phyloP scores from a whole-genome alignment of 192 early-diverging fungal genomes.

The Mycoemilia scoparia region DNA sequence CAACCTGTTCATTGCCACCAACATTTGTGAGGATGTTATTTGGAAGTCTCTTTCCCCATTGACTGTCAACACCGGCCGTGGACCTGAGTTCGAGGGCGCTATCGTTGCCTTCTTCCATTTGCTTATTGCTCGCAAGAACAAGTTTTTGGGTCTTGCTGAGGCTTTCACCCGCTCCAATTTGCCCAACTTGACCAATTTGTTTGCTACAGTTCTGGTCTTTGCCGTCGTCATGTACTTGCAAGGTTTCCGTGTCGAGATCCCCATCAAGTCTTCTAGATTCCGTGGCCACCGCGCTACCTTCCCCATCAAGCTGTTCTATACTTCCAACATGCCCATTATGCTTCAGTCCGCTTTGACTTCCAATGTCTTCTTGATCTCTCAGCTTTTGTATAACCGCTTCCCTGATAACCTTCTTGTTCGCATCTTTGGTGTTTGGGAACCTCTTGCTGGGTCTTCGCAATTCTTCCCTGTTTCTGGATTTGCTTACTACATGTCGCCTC shows the following conservation, averaged over 20 bases:
- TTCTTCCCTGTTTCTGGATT: constrained; percentile 82
- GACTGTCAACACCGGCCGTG: constrained; percentile 92
- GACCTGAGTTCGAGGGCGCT: constrained; percentile 98
- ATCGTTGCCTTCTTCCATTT: constrained; percentile 89
- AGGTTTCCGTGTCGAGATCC: constrained; percentile 99
- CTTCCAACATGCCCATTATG: constrained; percentile 99
- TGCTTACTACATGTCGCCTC: constrained; percentile 98
- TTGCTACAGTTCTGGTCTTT: constrained; percentile 78
- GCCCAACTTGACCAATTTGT: constrained; percentile 80
- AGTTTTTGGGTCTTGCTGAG: constrained; percentile 91
- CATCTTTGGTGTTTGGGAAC: constrained; percentile 92
- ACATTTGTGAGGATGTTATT: constrained; percentile 98
- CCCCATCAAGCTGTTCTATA: constrained; percentile 99
- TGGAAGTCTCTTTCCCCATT: constrained; percentile 98
- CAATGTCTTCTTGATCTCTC: constrained; percentile 96
- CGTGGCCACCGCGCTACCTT: constrained; percentile 97
- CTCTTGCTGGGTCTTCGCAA: constrained; percentile 87
- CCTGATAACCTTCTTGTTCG: constrained; percentile 87
- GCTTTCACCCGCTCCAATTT: constrained; percentile 81
- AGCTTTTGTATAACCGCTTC: constrained; percentile 95
- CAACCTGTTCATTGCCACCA: constrained; percentile 98
- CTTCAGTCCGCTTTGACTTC: constrained; percentile 93
- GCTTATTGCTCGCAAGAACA: constrained; percentile 85
- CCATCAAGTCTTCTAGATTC: constrained; percentile 85
- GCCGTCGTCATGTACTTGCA: constrained; percentile 88